A percentile compares a stretch with the other conserved stretches of the same genome.
Conservation (phyloP, 441 rosid species). For the Croton setiger region DNA sequence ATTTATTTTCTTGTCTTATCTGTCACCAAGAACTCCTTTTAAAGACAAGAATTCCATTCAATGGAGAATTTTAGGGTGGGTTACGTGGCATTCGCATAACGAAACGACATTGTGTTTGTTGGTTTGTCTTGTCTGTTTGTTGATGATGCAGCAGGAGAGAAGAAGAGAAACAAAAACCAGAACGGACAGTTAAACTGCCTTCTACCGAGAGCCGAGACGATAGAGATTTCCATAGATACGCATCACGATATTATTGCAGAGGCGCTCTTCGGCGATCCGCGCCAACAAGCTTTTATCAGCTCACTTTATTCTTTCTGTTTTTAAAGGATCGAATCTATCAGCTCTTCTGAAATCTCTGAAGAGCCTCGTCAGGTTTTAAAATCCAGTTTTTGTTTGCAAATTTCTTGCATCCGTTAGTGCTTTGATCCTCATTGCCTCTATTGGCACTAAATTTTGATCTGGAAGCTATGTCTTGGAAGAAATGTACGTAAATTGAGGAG, state of each 20-base stretch:
- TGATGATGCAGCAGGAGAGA: background rate
- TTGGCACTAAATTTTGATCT: background rate
- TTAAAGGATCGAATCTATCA: conserved; percentile 2
- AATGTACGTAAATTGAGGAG: conserved; percentile 1
- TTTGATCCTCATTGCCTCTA: conserved; percentile 6
- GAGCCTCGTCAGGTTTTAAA: background rate
- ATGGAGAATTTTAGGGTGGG: background rate
- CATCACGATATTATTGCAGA: background rate
- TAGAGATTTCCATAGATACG: background rate
- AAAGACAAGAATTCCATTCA: background rate
- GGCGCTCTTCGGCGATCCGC: background rate
- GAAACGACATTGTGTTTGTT: conserved; percentile 14
- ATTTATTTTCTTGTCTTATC: background rate
- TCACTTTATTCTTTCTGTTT: background rate
- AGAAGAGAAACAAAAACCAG: background rate
- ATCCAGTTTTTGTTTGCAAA: background rate
- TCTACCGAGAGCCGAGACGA: background rate
- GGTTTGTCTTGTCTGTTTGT: conserved; percentile 6
- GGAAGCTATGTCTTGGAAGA: background rate
- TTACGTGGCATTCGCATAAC: conserved; percentile 1
- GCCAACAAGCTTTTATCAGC: background rate
- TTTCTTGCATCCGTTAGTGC: background rate
- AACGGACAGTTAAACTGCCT: background rate
- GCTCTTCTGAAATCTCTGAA: background rate
- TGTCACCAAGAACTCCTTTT: background rate